phyloP scores from a whole-genome alignment of 371 early-diverging fungal species.

The Amoeboaphelidium protococcarum region DNA sequence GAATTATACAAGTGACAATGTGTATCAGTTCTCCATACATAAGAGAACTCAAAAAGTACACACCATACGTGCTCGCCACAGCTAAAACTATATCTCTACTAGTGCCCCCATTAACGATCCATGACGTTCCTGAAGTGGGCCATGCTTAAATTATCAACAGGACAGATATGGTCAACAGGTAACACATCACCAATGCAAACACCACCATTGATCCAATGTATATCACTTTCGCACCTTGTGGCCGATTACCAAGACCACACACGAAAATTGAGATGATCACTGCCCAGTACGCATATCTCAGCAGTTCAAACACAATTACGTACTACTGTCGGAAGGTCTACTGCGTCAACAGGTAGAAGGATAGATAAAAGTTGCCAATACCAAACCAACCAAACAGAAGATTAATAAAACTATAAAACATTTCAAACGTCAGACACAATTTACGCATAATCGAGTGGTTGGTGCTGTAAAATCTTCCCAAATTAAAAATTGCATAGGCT shows the following conservation, averaged over 20 bases:
- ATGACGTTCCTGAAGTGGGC: not conserved
- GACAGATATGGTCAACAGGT: slow-evolving; percentile 28
- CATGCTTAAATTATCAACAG: slow-evolving; percentile 11
- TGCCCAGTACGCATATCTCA: not conserved
- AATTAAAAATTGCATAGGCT: slow-evolving; percentile 26
- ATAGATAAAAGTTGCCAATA: not conserved
- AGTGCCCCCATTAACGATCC: slow-evolving; percentile 5
- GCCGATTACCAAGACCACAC: slow-evolving; percentile 67
- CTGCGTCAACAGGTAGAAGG: not conserved
- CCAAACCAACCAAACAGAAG: not conserved
- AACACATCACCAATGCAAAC: slow-evolving; percentile 41
- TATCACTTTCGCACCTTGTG: slow-evolving; percentile 51
- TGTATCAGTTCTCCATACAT: slow-evolving; percentile 71
- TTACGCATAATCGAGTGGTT: not conserved
- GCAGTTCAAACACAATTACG: not conserved
- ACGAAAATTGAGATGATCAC: slow-evolving; percentile 41
- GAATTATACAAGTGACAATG: slow-evolving; percentile 60
- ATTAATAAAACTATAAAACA: not conserved
- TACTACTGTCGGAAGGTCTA: not conserved
- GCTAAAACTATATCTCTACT: slow-evolving; percentile 53
- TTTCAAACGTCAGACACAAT: not conserved
- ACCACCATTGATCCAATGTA: slow-evolving; percentile 30
- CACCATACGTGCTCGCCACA: slow-evolving; percentile 45
- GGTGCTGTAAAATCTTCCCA: slow-evolving; percentile 10
- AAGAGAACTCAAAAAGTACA: slow-evolving; percentile 48